A percentile compares a stretch with the other conserved stretches of the same genome.
Evolutionary conservation across 164 flowering plant genomes (phyloP).

Genomic region (Akebia trifoliata): DNA sequence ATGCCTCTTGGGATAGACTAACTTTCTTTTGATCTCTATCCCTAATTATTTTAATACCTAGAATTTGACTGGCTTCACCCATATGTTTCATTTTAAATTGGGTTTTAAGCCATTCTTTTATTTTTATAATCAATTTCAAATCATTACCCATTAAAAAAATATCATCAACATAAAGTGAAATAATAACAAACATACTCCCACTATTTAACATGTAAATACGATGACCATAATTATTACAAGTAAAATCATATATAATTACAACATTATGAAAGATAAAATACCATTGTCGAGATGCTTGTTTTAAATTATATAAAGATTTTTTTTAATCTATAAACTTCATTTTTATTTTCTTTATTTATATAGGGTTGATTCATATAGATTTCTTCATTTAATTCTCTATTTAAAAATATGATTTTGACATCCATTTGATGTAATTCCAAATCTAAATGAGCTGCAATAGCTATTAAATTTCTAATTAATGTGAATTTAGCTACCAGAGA

Average conservation of each 20-base stretch:
- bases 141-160: background rate
- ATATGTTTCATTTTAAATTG: slow-evolving; percentile 1
- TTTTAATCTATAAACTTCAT: background rate
- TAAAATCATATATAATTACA: background rate
- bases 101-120: background rate
- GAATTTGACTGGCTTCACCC: slow-evolving; percentile 1
- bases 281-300: slow-evolving; percentile 1
- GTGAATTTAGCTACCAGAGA: background rate
- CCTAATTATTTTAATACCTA: slow-evolving; percentile 4
- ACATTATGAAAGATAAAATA: background rate
- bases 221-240: background rate
- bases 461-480: slow-evolving; percentile 2
- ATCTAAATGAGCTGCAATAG: background rate
- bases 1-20: background rate
- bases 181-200: background rate
- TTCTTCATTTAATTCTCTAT: background rate
- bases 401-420: background rate
- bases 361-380: slow-evolving; percentile 1
- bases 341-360: background rate
- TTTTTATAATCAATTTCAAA: background rate
- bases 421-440: background rate
- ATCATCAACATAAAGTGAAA: slow-evolving; percentile 2
- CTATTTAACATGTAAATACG: background rate
- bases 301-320: background rate
- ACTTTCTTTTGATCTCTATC: background rate